A percentile compares a stretch with the other conserved stretches of the same genome.
Conservation (phyloP, 1,139 yeast genomes). For the Suhomyces terraborum region DNA sequence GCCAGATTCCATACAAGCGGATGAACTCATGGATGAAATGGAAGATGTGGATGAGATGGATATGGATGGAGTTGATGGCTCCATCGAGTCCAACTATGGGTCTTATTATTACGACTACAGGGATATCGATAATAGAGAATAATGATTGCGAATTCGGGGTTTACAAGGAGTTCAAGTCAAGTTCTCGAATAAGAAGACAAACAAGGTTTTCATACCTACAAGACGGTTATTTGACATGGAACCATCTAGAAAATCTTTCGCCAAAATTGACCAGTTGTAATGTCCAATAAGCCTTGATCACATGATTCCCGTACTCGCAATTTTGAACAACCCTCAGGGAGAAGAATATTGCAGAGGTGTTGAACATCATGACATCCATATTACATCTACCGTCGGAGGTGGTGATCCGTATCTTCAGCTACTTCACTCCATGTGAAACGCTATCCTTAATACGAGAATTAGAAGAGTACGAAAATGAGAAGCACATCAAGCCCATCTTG, state of each 20-base stretch:
- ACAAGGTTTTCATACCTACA: no score
- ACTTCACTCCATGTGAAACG: constrained; percentile 27
- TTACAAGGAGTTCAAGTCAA: no score
- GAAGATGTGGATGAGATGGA: constrained; percentile 25
- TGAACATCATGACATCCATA: constrained; percentile 10
- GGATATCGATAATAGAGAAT: background rate
- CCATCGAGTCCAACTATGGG: constrained; percentile 28
- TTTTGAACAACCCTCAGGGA: background rate
- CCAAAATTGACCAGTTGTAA: no score
- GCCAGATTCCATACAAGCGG: background rate
- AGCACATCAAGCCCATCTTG: constrained; percentile 5
- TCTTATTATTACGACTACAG: constrained; percentile 21
- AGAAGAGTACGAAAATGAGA: background rate
- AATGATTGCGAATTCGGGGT: no score
- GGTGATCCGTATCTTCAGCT: constrained; percentile 24
- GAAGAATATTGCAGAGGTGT: background rate
- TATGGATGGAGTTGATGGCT: constrained; percentile 28
- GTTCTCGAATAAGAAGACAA: no score
- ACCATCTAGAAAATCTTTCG: no score
- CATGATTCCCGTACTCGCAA: background rate
- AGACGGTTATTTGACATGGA: no score
- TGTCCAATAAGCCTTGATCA: no score
- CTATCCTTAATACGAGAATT: constrained; percentile 18
- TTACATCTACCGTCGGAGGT: constrained; percentile 31
- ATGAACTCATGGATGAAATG: background rate